A percentile compares a stretch with the other conserved stretches of the same genome.
Conservation (phyloP, 441 rosid genomes). For the Populus trichocarpa region DNA sequence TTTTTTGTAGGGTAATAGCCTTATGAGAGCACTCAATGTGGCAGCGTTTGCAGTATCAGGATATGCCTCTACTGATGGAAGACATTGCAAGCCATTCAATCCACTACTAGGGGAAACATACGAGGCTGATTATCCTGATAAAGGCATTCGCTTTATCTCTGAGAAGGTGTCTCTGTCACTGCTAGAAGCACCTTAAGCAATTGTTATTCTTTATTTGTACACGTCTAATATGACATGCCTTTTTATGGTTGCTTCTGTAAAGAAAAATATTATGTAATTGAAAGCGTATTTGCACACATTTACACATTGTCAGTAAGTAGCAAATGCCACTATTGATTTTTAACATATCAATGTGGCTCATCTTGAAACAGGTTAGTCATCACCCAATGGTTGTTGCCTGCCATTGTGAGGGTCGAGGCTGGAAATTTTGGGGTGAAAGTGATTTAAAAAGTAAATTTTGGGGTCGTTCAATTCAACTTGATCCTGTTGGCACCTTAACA, state of each 20-base stretch:
- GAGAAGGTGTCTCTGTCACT: constrained; percentile 54
- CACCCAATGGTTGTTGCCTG: constrained; percentile 92
- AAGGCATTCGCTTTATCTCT: constrained; percentile 71
- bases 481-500: constrained; percentile 76
- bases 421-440: constrained; percentile 92
- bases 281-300: background rate
- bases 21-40: constrained; percentile 76
- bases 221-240: background rate
- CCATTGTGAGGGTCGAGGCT: constrained; percentile 83
- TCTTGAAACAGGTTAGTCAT: constrained; percentile 69
- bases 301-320: background rate
- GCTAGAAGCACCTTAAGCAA: background rate
- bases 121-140: constrained; percentile 85
- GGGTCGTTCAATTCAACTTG: constrained; percentile 92
- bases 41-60: constrained; percentile 95
- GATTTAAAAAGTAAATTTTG: constrained; percentile 85
- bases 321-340: constrained; percentile 18
- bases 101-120: constrained; percentile 87
- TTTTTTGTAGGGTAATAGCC: constrained; percentile 57
- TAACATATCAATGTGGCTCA: background rate
- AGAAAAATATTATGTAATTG: background rate
- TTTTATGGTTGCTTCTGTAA: background rate
- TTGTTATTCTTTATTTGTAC: background rate
- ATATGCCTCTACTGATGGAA: constrained; percentile 47
- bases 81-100: constrained; percentile 69